phyloP scores from a whole-genome alignment of 768 basidiomycete species.

The Boletus insuetus region DNA sequence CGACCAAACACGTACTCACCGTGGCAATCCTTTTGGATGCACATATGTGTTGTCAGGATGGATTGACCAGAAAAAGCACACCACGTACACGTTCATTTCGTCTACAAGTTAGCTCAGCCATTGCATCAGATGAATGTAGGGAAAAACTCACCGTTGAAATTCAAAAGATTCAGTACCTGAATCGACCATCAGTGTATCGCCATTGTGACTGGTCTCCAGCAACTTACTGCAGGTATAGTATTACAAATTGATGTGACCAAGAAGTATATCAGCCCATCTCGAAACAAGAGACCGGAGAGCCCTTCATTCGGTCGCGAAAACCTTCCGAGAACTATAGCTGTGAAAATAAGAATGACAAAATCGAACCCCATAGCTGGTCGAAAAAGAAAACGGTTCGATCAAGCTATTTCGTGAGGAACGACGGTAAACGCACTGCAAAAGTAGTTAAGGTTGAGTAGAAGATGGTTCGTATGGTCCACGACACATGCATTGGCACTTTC shows the following conservation, averaged over 20 bases:
- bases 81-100: constrained; percentile 28
- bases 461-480: constrained; percentile 51
- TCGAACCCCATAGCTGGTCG: constrained; percentile 66
- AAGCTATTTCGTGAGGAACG: not conserved
- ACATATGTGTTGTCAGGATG: constrained; percentile 4
- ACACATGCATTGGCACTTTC: constrained; percentile 40
- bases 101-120: constrained; percentile 9
- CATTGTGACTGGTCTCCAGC: not conserved
- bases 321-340: constrained; percentile 49
- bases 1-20: constrained; percentile 5
- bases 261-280: constrained; percentile 73
- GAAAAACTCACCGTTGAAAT: constrained; percentile 22
- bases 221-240: constrained; percentile 60
- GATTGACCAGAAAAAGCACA: not conserved
- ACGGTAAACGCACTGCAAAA: constrained; percentile 58
- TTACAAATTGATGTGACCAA: constrained; percentile 63
- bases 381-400: not conserved
- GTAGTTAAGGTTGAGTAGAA: constrained; percentile 61
- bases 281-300: constrained; percentile 68
- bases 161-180: constrained; percentile 26
- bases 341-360: constrained; percentile 55
- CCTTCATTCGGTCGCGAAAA: constrained; percentile 45
- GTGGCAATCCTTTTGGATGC: constrained; percentile 19
- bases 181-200: not conserved
- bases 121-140: not conserved